Evolutionary conservation across 306 rosid species (phyloP).

Genomic region (Ormosia semicastrata): DNA sequence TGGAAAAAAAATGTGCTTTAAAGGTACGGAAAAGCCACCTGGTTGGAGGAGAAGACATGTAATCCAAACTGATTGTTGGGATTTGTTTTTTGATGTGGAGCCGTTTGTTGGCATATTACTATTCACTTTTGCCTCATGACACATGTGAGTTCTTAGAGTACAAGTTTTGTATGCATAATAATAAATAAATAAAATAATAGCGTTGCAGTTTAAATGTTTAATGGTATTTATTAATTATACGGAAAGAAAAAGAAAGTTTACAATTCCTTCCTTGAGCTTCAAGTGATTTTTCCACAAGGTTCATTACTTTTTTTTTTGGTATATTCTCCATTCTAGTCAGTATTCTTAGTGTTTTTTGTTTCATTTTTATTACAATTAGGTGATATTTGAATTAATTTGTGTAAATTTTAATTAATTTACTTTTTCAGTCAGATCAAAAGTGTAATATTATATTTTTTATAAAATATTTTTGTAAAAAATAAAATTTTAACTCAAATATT

Average conservation of each 20-base stretch:
- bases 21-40: neutral
- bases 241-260: neutral
- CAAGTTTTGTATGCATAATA: constrained; percentile 4
- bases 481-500: no score
- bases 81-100: constrained; percentile 17
- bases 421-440: no score
- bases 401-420: no score
- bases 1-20: neutral
- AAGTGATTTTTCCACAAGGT: constrained; percentile 25
- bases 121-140: constrained; percentile 20
- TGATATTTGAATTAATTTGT: no score
- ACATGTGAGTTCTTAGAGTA: neutral
- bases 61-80: neutral
- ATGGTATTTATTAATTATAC: neutral
- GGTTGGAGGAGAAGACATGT: neutral
- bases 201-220: neutral
- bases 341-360: neutral
- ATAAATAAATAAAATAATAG: neutral
- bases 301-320: neutral
- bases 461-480: no score
- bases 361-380: no score
- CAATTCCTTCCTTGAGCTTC: constrained; percentile 32
- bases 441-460: no score
- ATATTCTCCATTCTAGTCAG: neutral
- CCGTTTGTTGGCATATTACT: constrained; percentile 19